Evolutionary conservation across 306 rosid species (phyloP).

Genomic region (Castanopsis chinensis): DNA sequence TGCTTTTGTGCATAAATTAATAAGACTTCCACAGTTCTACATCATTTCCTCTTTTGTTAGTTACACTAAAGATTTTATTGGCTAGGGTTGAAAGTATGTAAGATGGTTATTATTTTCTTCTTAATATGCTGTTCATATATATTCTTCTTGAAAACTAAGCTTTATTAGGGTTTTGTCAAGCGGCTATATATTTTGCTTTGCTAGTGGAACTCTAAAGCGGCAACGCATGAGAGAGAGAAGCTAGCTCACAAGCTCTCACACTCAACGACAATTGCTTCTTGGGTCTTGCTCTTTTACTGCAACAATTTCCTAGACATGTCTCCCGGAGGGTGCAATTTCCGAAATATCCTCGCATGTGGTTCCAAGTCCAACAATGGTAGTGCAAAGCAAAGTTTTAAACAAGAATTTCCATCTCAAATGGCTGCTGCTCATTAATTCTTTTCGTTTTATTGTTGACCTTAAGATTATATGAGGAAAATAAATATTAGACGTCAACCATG

Average conservation of each 20-base stretch:
- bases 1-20: background rate
- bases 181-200: background rate
- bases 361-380: background rate
- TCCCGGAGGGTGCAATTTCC: constrained; percentile 27
- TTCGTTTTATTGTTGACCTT: background rate
- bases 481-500: too few species aligned
- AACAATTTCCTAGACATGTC: constrained; percentile 55
- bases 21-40: background rate
- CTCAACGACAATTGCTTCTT: constrained; percentile 23
- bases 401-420: background rate
- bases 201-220: background rate
- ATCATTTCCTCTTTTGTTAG: background rate
- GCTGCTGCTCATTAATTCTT: background rate
- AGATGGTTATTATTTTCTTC: background rate
- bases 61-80: background rate
- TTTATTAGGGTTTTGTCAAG: constrained; percentile 26
- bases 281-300: constrained; percentile 35
- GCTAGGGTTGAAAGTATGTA: background rate
- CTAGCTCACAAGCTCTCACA: constrained; percentile 8
- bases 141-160: background rate
- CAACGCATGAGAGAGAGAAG: constrained; percentile 14
- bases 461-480: too few species aligned
- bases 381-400: background rate
- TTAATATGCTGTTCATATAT: background rate
- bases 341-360: constrained; percentile 15